Evolutionary conservation across 2,329 filamentous ascomycete genomes (phyloP).

Genomic region (Dryadomyces quercivorus): DNA sequence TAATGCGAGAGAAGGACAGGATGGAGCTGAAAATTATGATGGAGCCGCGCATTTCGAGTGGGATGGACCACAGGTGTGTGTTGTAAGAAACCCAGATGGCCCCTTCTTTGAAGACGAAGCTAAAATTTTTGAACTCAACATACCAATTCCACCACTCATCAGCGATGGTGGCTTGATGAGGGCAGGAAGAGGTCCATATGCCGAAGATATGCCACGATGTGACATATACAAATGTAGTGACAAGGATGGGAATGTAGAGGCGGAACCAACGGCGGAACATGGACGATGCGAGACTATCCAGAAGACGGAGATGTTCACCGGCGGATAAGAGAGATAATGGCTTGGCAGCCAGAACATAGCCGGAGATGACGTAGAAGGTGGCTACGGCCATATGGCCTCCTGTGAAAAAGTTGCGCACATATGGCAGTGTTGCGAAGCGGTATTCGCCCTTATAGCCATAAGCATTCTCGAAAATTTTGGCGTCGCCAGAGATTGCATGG

Average conservation of each 20-base stretch:
- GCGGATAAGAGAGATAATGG: conserved; percentile 32
- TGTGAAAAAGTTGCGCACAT: conserved; percentile 45
- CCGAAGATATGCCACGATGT: conserved; percentile 40
- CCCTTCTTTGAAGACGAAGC: conserved; percentile 49
- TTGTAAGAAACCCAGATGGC: conserved; percentile 47
- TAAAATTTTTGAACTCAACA: conserved; percentile 54
- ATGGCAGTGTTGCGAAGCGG: conserved; percentile 40
- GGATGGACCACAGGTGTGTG: conserved; percentile 51
- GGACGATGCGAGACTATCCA: conserved; percentile 32
- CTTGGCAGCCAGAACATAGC: conserved; percentile 42
- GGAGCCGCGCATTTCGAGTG: conserved; percentile 51
- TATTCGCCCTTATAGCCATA: conserved; percentile 37
- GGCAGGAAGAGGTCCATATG: conserved; percentile 27
- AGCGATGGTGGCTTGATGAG: conserved; percentile 25
- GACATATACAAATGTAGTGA: conserved; percentile 40
- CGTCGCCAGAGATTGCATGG: conserved; percentile 25
- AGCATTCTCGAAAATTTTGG: conserved; percentile 35
- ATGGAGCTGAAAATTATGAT: conserved; percentile 47
- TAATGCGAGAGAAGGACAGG: conserved; percentile 43
- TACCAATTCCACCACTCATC: conserved; percentile 39
- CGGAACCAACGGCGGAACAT: conserved; percentile 37
- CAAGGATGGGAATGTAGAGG: conserved; percentile 38
- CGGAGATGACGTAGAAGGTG: conserved; percentile 35
- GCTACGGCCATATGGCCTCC: conserved; percentile 50
- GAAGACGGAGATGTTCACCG: conserved; percentile 27